Percentiles rank a stretch among this genome's conserved stretches.
Evolutionary conservation across 2,329 filamentous ascomycete genomes (phyloP).

Genomic region (Aspergillus awamori): DNA sequence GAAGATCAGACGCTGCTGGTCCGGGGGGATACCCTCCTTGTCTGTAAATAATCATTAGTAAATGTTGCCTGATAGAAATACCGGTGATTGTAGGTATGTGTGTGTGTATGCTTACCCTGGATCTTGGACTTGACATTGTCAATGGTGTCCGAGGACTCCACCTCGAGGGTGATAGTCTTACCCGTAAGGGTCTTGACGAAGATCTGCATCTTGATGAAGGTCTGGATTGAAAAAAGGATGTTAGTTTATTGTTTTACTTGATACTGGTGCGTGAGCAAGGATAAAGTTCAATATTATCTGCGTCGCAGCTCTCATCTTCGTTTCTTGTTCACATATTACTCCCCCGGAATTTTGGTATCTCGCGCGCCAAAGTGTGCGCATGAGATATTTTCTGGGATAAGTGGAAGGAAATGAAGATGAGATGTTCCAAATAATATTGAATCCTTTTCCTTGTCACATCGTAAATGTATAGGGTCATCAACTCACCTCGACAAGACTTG

Average conservation of each 20-base stretch:
- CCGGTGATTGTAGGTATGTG: not conserved
- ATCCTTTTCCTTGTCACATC: not conserved
- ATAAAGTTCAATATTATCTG: not conserved
- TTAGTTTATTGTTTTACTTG: constrained; percentile 5
- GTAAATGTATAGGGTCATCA: constrained; percentile 11
- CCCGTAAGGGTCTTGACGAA: constrained; percentile 80
- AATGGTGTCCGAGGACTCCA: constrained; percentile 99
- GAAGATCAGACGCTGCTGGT: constrained; percentile 99
- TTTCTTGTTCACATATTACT: not conserved
- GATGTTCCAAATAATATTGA: not conserved
- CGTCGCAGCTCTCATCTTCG: not conserved
- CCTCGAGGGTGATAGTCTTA: constrained; percentile 99
- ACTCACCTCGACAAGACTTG: constrained; percentile 62
- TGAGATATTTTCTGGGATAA: too few relatives aligned
- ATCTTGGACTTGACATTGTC: constrained; percentile 99
- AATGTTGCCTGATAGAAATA: not conserved
- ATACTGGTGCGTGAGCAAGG: not conserved
- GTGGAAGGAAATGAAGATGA: too few relatives aligned
- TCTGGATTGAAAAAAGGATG: constrained; percentile 31
- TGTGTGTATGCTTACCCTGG: constrained; percentile 55
- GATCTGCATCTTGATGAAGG: constrained; percentile 55
- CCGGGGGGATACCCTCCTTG: constrained; percentile 99
- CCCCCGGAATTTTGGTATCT: too few relatives aligned
- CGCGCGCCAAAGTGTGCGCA: too few relatives aligned
- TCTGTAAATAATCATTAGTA: constrained; percentile 60